These are phyloP conservation scores for Rhodotorula sp. DNA, from an alignment of 1,284 basidiomycete species.

Conservation along the genomic window DNA sequence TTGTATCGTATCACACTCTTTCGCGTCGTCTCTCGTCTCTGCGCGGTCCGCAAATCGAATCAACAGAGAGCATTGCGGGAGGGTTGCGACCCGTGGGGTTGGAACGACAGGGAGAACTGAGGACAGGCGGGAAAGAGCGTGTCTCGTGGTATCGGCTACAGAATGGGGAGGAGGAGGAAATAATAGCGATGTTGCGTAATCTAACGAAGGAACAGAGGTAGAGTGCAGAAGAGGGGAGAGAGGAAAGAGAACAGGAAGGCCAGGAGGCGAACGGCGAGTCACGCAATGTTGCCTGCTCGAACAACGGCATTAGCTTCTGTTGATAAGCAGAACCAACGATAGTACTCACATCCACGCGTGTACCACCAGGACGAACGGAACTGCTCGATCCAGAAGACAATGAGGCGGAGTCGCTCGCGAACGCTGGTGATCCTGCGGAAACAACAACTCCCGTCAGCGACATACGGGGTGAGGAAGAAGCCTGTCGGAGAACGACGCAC, in stretches of 20 bases:
- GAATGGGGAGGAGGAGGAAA: not conserved
- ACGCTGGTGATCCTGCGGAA: conserved; percentile 63
- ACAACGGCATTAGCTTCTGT: not conserved
- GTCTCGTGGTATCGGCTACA: not conserved
- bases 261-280: not conserved
- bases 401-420: conserved; percentile 71
- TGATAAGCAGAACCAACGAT: too few relatives aligned
- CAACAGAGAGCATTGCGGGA: not conserved
- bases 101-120: too few relatives aligned
- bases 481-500: not conserved
- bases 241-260: not conserved
- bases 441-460: not conserved
- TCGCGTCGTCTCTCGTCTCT: not conserved
- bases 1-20: not conserved
- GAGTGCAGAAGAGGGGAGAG: not conserved
- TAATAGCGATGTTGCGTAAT: not conserved
- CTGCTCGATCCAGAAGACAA: conserved; percentile 90
- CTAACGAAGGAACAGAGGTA: conserved; percentile 1
- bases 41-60: not conserved
- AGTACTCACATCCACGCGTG: conserved; percentile 48
- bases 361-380: conserved; percentile 67
- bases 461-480: too few relatives aligned
- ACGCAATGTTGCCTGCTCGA: conserved; percentile 16
- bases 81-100: not conserved
- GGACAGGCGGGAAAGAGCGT: not conserved